Conservation (phyloP, 768 basidiomycete species). For the Mycena crocata region DNA sequence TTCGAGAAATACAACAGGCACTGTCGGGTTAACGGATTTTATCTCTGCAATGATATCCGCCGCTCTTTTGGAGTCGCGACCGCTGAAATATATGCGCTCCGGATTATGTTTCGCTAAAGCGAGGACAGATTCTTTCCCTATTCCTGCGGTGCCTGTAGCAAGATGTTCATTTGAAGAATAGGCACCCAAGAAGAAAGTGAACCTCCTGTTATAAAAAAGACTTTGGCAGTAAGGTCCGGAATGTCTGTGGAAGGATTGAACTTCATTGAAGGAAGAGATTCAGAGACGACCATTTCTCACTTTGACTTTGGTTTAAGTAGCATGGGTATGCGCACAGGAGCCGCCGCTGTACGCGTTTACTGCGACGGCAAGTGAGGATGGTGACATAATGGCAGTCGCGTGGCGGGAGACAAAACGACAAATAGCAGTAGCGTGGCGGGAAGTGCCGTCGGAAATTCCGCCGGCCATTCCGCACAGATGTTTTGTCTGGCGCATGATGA, state of each 20-base stretch:
- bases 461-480: no score
- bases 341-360: no score
- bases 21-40: neutral
- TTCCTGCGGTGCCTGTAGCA: slow-evolving; percentile 24
- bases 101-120: slow-evolving; percentile 29
- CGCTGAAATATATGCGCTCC: slow-evolving; percentile 26
- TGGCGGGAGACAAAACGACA: no score
- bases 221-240: slow-evolving; percentile 25
- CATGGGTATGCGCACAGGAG: no score
- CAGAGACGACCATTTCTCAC: no score
- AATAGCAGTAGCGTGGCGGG: no score
- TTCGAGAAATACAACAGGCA: slow-evolving; percentile 21
- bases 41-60: slow-evolving; percentile 3
- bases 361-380: no score
- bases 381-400: no score
- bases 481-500: no score
- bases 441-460: no score
- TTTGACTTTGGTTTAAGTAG: no score
- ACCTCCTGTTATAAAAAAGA: slow-evolving; percentile 30
- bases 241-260: slow-evolving; percentile 25
- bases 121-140: slow-evolving; percentile 22
- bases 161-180: neutral
- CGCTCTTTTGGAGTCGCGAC: slow-evolving; percentile 21
- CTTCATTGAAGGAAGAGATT: no score
- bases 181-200: neutral